These are phyloP conservation scores for Kernera saxatilis DNA, from an alignment of 345 rosid species.

Conservation along the genomic window DNA sequence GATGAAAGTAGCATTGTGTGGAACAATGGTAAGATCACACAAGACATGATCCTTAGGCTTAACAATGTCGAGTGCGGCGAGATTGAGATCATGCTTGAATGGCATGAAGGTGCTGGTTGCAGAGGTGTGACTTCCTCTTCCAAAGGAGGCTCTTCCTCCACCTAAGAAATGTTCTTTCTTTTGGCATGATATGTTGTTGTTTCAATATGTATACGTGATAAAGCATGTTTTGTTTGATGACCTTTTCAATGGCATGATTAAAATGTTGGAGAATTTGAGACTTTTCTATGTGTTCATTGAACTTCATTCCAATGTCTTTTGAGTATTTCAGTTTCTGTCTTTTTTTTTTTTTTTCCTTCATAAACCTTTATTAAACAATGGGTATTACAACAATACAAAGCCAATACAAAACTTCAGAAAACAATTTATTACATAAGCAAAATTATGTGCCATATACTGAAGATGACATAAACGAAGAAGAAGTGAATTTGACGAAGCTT, in stretches of 20 bases:
- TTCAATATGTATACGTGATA: background rate
- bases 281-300: background rate
- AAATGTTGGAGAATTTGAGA: background rate
- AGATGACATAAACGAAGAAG: too few species aligned
- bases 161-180: background rate
- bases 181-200: constrained; percentile 16
- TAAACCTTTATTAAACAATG: too few species aligned
- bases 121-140: constrained; percentile 29
- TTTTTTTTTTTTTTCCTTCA: background rate
- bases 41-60: constrained; percentile 53
- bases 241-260: constrained; percentile 5
- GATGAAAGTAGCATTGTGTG: constrained; percentile 56
- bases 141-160: constrained; percentile 23
- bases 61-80: constrained; percentile 63
- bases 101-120: constrained; percentile 57
- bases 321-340: background rate
- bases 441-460: too few species aligned
- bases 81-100: constrained; percentile 60
- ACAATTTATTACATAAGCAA: too few species aligned
- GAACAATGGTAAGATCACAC: constrained; percentile 50
- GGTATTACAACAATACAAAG: too few species aligned
- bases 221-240: background rate
- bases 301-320: background rate
- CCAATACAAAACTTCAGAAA: too few species aligned
- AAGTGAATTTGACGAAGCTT: too few species aligned